phyloP scores from a whole-genome alignment of 1,284 basidiomycete genomes.

The Polyporus tsugae region DNA sequence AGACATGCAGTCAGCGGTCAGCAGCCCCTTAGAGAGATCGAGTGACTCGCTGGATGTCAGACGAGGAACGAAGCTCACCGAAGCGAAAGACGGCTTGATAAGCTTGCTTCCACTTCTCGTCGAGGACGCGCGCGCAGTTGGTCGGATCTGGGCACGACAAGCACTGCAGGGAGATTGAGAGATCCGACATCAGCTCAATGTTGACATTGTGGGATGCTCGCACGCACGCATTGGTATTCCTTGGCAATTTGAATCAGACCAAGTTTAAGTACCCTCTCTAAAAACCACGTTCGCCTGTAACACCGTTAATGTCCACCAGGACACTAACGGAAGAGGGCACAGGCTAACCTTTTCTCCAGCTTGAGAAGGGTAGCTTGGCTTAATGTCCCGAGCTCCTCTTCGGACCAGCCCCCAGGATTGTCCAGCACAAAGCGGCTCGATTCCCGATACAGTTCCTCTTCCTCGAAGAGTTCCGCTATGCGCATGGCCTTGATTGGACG shows the following conservation, averaged over 20 bases:
- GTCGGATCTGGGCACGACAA: slow-evolving; percentile 83
- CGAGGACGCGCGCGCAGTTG: slow-evolving; percentile 85
- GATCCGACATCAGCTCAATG: not conserved
- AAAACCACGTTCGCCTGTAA: slow-evolving; percentile 87
- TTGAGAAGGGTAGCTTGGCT: slow-evolving; percentile 85
- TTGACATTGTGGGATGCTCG: not conserved
- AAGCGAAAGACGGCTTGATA: slow-evolving; percentile 90
- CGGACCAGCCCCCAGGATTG: slow-evolving; percentile 86
- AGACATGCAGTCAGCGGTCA: slow-evolving; percentile 20
- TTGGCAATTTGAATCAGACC: slow-evolving; percentile 87
- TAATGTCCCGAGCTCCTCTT: slow-evolving; percentile 82
- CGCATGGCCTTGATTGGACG: slow-evolving; percentile 90
- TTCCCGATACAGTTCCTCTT: slow-evolving; percentile 90
- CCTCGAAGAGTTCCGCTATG: slow-evolving; percentile 87
- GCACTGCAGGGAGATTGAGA: slow-evolving; percentile 57
- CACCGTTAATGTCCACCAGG: not conserved
- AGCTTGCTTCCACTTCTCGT: slow-evolving; percentile 93
- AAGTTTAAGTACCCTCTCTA: slow-evolving; percentile 92
- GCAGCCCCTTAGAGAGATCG: not conserved
- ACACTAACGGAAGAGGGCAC: not conserved
- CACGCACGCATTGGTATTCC: slow-evolving; percentile 87
- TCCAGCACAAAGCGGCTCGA: slow-evolving; percentile 90
- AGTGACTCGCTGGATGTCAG: slow-evolving; percentile 25
- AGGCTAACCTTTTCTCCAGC: slow-evolving; percentile 80
- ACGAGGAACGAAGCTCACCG: slow-evolving; percentile 50